phyloP scores from a whole-genome alignment of 805 yeast species.

The Myxozyma vanderwaltii region DNA sequence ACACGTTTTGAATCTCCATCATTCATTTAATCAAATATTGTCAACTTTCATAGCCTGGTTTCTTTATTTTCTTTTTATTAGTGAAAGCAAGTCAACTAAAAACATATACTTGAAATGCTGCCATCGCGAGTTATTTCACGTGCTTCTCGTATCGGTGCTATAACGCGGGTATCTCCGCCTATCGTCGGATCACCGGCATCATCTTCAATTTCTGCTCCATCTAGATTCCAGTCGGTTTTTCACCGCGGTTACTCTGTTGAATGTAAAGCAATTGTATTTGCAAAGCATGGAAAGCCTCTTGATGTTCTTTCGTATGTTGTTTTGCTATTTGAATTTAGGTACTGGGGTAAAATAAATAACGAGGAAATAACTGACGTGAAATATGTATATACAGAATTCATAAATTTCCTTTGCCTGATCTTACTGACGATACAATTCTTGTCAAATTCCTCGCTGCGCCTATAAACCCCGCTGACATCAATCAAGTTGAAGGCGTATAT shows the following conservation, averaged over 20 bases:
- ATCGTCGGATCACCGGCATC: background rate
- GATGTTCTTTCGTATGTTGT: slow-evolving; percentile 41
- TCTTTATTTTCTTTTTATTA: background rate
- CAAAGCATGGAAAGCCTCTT: slow-evolving; percentile 60
- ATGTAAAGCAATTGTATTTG: slow-evolving; percentile 68
- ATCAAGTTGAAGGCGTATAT: slow-evolving; percentile 83
- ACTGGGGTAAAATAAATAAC: too few species aligned
- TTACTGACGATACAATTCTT: slow-evolving; percentile 50
- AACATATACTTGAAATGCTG: too few species aligned
- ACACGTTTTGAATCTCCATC: background rate
- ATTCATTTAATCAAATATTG: too few species aligned
- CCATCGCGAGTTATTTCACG: background rate
- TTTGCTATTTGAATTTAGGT: background rate
- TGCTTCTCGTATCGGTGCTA: background rate
- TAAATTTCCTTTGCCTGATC: slow-evolving; percentile 43
- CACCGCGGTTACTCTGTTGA: slow-evolving; percentile 36
- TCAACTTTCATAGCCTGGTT: background rate
- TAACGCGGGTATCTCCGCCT: background rate
- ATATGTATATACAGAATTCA: slow-evolving; percentile 38
- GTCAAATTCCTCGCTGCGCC: slow-evolving; percentile 77
- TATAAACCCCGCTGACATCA: slow-evolving; percentile 85
- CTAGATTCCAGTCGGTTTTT: background rate
- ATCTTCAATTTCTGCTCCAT: background rate
- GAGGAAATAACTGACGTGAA: background rate
- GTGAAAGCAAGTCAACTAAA: too few species aligned